phyloP scores from a whole-genome alignment of 192 early-diverging fungal genomes.

The Gonapodya sp. region DNA sequence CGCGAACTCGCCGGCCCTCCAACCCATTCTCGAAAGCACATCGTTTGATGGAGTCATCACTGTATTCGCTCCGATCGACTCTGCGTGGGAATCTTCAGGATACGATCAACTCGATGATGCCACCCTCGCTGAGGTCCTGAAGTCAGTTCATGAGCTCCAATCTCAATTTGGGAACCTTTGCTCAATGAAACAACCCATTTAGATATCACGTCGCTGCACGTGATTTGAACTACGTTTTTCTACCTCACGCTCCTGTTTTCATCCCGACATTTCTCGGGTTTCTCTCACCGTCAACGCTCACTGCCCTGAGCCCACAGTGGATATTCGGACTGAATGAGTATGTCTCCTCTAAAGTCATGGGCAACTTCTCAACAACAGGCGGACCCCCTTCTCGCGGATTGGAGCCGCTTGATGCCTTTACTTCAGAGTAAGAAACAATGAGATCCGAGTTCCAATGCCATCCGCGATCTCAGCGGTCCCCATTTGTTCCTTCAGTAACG shows the following conservation, averaged over 20 bases:
- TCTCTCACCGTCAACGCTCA: background rate
- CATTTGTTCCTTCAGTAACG: background rate
- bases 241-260: background rate
- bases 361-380: background rate
- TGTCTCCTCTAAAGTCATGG: background rate
- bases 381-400: background rate
- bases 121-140: background rate
- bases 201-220: background rate
- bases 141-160: background rate
- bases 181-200: background rate
- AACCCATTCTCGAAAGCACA: background rate
- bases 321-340: background rate
- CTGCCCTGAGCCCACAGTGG: background rate
- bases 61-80: background rate
- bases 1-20: background rate
- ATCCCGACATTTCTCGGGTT: background rate
- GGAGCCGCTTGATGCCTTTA: background rate
- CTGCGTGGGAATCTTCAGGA: background rate
- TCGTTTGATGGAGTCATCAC: background rate
- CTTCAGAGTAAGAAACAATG: background rate
- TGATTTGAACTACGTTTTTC: background rate
- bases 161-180: background rate
- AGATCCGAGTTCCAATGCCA: background rate
- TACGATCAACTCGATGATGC: background rate
- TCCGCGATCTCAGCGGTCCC: background rate